Percentiles rank a stretch among this genome's conserved stretches.
These are phyloP conservation scores for Alternaria solani DNA, from an alignment of 2,329 filamentous ascomycete genomes.

Conservation along the genomic window DNA sequence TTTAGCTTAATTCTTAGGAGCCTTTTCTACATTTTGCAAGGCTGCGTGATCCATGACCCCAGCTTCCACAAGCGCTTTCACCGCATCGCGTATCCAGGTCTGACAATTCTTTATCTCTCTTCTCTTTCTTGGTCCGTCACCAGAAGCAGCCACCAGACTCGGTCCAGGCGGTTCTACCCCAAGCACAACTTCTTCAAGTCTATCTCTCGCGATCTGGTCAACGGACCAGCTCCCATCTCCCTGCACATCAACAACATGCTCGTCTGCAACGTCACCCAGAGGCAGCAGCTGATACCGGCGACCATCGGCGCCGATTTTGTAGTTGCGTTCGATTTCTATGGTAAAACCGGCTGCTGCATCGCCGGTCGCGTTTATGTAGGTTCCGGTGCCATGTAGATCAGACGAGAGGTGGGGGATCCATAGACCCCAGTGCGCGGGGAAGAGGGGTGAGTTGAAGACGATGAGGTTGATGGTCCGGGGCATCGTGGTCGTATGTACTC, in stretches of 20 bases:
- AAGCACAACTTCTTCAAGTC: constrained; percentile 30
- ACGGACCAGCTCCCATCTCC: neutral
- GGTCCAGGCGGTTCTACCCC: constrained; percentile 25
- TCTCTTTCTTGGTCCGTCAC: neutral
- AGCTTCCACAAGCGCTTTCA: neutral
- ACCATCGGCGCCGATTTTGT: constrained; percentile 16
- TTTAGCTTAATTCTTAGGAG: neutral
- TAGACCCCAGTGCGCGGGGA: constrained; percentile 38
- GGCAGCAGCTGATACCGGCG: constrained; percentile 16
- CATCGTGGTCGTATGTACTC: too few relatives aligned
- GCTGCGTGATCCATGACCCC: neutral
- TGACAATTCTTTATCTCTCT: neutral
- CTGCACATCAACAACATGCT: constrained; percentile 18
- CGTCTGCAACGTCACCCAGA: constrained; percentile 17
- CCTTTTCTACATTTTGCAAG: neutral
- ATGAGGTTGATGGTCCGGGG: constrained; percentile 20
- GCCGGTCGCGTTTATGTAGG: constrained; percentile 31
- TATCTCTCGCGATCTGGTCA: constrained; percentile 18
- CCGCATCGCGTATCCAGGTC: neutral
- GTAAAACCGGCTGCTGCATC: constrained; percentile 28
- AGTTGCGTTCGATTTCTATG: constrained; percentile 28
- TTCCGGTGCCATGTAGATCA: constrained; percentile 18
- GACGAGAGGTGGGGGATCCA: constrained; percentile 24
- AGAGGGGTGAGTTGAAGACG: constrained; percentile 31
- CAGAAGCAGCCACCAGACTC: constrained; percentile 23